phyloP scores from a whole-genome alignment of 495 filamentous ascomycete genomes.

The Lepraria neglecta region DNA sequence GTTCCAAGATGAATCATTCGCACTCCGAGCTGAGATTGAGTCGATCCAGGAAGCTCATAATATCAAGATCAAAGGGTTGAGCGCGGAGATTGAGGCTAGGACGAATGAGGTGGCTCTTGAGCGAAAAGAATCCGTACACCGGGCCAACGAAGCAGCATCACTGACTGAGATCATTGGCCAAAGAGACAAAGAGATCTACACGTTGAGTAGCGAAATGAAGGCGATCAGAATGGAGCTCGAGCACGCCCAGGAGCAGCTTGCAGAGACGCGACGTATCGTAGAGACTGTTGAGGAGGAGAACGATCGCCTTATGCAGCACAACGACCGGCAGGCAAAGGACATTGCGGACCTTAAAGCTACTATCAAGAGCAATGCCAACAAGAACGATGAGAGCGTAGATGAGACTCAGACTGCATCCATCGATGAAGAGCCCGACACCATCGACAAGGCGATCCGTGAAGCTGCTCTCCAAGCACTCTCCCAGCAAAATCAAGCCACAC shows the following conservation, averaged over 20 bases:
- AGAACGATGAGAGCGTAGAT: constrained; percentile 26
- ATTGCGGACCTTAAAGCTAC: constrained; percentile 21
- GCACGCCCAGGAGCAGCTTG: constrained; percentile 33
- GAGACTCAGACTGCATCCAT: background rate
- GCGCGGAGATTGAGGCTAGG: constrained; percentile 15
- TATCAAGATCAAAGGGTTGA: constrained; percentile 9
- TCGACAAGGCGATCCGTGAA: constrained; percentile 36
- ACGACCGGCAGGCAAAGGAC: constrained; percentile 21
- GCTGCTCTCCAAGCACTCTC: constrained; percentile 38
- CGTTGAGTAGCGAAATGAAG: constrained; percentile 19
- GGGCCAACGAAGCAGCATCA: constrained; percentile 26
- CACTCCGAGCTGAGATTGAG: constrained; percentile 1
- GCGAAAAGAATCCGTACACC: constrained; percentile 39
- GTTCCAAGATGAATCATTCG: background rate
- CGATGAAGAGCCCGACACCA: background rate
- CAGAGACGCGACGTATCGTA: constrained; percentile 40
- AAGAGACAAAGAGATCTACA: constrained; percentile 37
- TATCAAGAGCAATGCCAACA: constrained; percentile 34
- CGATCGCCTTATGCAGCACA: constrained; percentile 33
- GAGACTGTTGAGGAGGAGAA: constrained; percentile 46
- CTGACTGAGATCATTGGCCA: constrained; percentile 42
- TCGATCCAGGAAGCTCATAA: constrained; percentile 2
- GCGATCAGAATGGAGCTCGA: constrained; percentile 28
- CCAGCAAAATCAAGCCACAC: constrained; percentile 36
- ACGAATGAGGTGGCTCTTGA: constrained; percentile 19